Evolutionary conservation across 2,329 filamentous ascomycete genomes (phyloP).

Genomic region (Beauveria scarabaeidicola): DNA sequence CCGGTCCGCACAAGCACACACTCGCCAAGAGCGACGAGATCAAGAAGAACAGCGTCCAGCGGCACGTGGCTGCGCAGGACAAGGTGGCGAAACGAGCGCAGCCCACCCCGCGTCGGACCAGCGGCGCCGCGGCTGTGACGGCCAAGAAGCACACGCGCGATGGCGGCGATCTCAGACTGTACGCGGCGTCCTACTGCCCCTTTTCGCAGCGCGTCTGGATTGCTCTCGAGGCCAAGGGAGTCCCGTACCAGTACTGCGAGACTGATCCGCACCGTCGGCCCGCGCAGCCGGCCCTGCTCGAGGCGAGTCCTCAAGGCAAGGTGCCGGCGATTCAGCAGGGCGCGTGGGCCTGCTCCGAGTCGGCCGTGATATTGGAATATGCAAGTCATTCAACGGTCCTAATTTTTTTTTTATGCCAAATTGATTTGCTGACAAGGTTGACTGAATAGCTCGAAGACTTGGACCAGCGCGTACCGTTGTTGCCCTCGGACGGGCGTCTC

Average conservation of each 20-base stretch:
- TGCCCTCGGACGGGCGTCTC: constrained; percentile 56
- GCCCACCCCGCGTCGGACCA: constrained; percentile 66
- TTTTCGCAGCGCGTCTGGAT: constrained; percentile 90
- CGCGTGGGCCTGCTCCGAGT: constrained; percentile 77
- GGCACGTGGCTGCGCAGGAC: constrained; percentile 54
- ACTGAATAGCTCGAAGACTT: constrained; percentile 61
- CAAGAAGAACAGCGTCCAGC: constrained; percentile 71
- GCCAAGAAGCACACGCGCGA: constrained; percentile 63
- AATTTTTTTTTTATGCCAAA: not conserved
- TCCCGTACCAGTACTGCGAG: constrained; percentile 80
- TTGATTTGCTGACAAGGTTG: not conserved
- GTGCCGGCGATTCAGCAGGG: constrained; percentile 72
- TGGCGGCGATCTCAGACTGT: constrained; percentile 66
- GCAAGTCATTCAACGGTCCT: constrained; percentile 43
- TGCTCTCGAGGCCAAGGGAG: constrained; percentile 68
- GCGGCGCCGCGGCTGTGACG: constrained; percentile 60
- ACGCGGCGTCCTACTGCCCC: constrained; percentile 77
- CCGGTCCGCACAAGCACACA: constrained; percentile 66
- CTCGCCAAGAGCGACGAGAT: constrained; percentile 68
- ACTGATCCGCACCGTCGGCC: constrained; percentile 67
- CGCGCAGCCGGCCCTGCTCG: constrained; percentile 46
- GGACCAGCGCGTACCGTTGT: constrained; percentile 47
- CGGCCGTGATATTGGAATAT: constrained; percentile 77
- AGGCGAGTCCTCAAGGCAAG: constrained; percentile 66
- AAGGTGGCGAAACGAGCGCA: constrained; percentile 56